These are phyloP conservation scores for Entoloma clypeatum DNA, from an alignment of 1,284 basidiomycete species.

Conservation along the genomic window DNA sequence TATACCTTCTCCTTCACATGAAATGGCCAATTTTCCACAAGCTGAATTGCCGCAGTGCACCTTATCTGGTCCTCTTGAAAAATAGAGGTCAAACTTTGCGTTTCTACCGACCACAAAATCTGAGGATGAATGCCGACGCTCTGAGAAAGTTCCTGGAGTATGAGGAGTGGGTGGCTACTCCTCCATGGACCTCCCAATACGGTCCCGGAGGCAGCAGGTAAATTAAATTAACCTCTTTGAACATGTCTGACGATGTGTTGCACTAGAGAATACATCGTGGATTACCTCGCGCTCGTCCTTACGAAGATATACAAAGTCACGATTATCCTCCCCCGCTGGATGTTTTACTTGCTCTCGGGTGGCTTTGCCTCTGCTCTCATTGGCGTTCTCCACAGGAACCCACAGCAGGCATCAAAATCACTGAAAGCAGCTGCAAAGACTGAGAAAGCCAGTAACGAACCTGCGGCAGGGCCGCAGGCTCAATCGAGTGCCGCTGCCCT, in stretches of 20 bases:
- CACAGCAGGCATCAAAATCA: conserved; percentile 9
- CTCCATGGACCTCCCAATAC: conserved; percentile 60
- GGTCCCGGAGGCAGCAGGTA: conserved; percentile 71
- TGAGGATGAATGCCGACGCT: conserved; percentile 53
- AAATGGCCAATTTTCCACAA: conserved; percentile 1
- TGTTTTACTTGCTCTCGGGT: conserved; percentile 56
- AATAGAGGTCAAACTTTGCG: conserved; percentile 69
- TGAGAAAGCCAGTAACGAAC: background rate
- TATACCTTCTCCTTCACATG: conserved; percentile 13
- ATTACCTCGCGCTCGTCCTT: conserved; percentile 50
- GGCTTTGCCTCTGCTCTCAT: conserved; percentile 55
- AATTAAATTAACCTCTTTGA: background rate
- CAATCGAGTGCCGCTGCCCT: conserved; percentile 9
- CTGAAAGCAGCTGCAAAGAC: background rate
- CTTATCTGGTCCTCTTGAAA: conserved; percentile 59
- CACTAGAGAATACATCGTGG: conserved; percentile 63
- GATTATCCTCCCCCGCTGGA: conserved; percentile 53
- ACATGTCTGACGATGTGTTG: conserved; percentile 3
- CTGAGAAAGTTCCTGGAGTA: conserved; percentile 60
- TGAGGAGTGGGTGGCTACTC: conserved; percentile 53
- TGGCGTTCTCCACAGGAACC: conserved; percentile 45
- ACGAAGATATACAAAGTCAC: conserved; percentile 49
- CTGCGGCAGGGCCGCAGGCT: conserved; percentile 3
- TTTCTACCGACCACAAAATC: conserved; percentile 63
- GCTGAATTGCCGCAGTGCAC: conserved; percentile 46